phyloP scores from a whole-genome alignment of 257 asterid species.

The Galeopsis tetrahit region DNA sequence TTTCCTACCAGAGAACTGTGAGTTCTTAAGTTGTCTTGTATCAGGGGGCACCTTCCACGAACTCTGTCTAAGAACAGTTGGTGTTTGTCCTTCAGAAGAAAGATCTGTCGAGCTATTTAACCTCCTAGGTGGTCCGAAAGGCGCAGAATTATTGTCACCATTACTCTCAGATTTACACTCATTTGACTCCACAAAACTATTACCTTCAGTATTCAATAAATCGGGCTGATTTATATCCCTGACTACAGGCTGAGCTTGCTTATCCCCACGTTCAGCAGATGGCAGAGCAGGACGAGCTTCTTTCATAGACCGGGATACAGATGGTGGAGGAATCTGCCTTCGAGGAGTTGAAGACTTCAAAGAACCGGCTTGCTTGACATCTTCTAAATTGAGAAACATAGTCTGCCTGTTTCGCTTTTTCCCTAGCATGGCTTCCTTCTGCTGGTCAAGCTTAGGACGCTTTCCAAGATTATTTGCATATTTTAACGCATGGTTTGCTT shows the following conservation, averaged over 20 bases:
- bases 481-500: constrained; percentile 79
- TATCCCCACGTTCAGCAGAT: constrained; percentile 71
- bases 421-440: constrained; percentile 94
- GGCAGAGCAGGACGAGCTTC: constrained; percentile 58
- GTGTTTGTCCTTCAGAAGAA: constrained; percentile 60
- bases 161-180: constrained; percentile 70
- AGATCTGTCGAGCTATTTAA: constrained; percentile 66
- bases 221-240: constrained; percentile 69
- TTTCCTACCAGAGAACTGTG: constrained; percentile 66
- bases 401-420: constrained; percentile 96
- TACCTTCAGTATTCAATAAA: constrained; percentile 55
- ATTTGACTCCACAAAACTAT: constrained; percentile 55
- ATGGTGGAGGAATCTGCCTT: constrained; percentile 89
- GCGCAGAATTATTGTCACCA: constrained; percentile 65
- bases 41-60: constrained; percentile 82
- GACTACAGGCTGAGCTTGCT: constrained; percentile 57
- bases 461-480: constrained; percentile 71
- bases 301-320: constrained; percentile 69
- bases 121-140: constrained; percentile 60
- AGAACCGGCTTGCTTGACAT: constrained; percentile 82
- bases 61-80: constrained; percentile 59
- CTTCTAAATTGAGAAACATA: constrained; percentile 91
- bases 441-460: constrained; percentile 87
- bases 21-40: constrained; percentile 60
- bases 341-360: constrained; percentile 79